Base-by-base conservation (phyloP, 495 filamentous ascomycete species). In the Penicillium daleae region DNA sequence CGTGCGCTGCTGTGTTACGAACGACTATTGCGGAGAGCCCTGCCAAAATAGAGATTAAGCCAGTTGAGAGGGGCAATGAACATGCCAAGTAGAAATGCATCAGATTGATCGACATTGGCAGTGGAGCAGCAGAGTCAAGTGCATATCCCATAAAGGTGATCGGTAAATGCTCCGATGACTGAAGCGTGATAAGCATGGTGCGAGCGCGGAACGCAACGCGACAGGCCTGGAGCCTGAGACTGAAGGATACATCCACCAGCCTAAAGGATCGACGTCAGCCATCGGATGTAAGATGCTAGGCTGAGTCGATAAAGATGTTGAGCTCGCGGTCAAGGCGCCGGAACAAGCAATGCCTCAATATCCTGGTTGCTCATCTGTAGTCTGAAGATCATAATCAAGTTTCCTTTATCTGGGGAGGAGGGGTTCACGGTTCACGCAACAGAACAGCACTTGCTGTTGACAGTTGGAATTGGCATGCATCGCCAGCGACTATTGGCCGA, bases 71-170 rank as follows among this genome's bases (percentile, higher is more conserved):
- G n/a, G 37, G 29, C 53, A 60, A 62, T 70, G 61, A 59, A 26
- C 65, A 22, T 31, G 67, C 65, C 62, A 68, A 70, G 70, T 39
- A 53, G 49, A 29, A 72, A 27, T 70, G 59, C 65, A 72, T 72
- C 65, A 68, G 56, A 72, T 68, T 66, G 67, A 70, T 72, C 70
- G 59, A 59, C 65, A 50, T 29, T 19, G 22, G 37, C 17, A 56
- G 60, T 69, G 66, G 59, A 49, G 57, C 3, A 24, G 39, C n/a
- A 37, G 15, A 56, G 58, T 57, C 39, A 50, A 44, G 8, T 46
- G 42, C n/a, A 46, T 22, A 46, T 46, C 42, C 42, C 19, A 52
- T 49, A 52, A 31, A 61, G 48, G 58, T 60, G 66, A 69, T 58
- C 63, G 65, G 40, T 64, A 65, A 70, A 67, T 59, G 40, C 64